Base-by-base conservation (phyloP, 2,329 filamentous ascomycete species). In the Penicillium concentricum region DNA sequence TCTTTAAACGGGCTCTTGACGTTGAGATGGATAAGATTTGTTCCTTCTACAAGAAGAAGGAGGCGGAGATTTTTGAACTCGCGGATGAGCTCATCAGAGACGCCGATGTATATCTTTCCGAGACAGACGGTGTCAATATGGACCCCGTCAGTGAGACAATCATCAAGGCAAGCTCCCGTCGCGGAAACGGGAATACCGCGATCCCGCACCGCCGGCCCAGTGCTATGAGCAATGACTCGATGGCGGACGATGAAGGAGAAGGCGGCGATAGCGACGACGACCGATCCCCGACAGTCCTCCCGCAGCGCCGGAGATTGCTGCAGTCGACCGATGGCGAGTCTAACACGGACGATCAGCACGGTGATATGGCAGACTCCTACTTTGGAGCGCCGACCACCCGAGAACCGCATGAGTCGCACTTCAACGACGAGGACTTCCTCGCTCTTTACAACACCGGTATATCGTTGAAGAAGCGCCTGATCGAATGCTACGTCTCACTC, bases 11-110 rank as follows among this genome's bases (percentile, higher is more conserved):
- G 61, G 87, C 92, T 39, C 83, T 99, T 18, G 91, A 95, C 69
- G 84, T 89, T 41, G 94, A 99, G 74, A 79, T 99, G 49, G 92
- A 97, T 70, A 97, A 97, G 80, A 91, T 99, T 59, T 89, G 86
- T 68, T 89, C 88, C 0, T 99, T 99, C 74, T 97, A 94, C 75
- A 83, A 87, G 60, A 78, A 91, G 59, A 99, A 99, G 75, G 92
- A 99, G 75, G 81, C 85, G 24, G 93, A 97, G 72, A 86, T 99
- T 15, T 86, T 89, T 58, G 86, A 88, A 51, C 93, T 97, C 72
- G 85, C 93, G 9, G 85, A 88, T 46, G 83, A 87, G 35, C 78
- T 97, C n/a, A 76, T 93, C 54, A 81, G 81, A 47, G 93, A 97
- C 68, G 84, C 91, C 41, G 84, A 85, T 52, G 78, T 79, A 7